Evolutionary conservation across 345 rosid genomes (phyloP).

Genomic region (Salix viminalis): DNA sequence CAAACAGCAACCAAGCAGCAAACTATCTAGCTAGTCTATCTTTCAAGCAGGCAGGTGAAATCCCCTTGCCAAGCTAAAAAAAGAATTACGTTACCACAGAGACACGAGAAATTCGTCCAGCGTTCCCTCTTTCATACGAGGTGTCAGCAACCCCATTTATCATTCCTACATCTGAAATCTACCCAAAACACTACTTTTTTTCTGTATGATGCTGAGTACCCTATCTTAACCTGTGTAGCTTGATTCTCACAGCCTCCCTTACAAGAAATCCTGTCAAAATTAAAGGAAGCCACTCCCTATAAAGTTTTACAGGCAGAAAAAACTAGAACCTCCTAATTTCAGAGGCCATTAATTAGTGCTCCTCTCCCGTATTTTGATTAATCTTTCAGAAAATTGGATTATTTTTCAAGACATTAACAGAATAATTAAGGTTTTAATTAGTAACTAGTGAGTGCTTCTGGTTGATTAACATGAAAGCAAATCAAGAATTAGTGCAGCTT

Average conservation of each 20-base stretch:
- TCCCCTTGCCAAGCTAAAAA: neutral
- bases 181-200: neutral
- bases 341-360: neutral
- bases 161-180: neutral
- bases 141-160: neutral
- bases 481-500: neutral
- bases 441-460: neutral
- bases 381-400: neutral
- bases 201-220: neutral
- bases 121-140: neutral
- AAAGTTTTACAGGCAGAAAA: neutral
- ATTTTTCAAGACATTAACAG: too few relatives aligned
- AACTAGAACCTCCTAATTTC: neutral
- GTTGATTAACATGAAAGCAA: neutral
- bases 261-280: too few relatives aligned
- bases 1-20: neutral
- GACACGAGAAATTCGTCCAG: neutral
- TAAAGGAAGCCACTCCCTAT: neutral
- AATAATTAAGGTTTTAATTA: neutral
- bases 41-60: neutral
- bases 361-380: neutral
- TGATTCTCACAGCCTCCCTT: neutral
- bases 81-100: neutral
- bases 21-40: neutral
- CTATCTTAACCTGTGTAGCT: neutral